phyloP scores from a whole-genome alignment of 73 alveolate genomes.

The Paramecium sonneborni region DNA sequence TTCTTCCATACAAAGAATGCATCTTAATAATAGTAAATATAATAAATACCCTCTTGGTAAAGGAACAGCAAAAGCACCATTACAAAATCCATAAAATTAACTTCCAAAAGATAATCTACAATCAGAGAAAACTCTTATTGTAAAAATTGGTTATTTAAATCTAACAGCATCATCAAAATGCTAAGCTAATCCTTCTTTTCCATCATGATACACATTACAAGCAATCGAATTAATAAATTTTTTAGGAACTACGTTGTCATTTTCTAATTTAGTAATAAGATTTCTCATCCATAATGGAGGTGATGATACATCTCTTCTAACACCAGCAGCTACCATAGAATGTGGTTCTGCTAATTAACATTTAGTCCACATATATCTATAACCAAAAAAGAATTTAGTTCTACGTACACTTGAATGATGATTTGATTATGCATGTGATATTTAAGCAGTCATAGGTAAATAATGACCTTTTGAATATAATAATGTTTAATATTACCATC shows the following conservation, averaged over 20 bases:
- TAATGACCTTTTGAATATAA: slow-evolving; percentile 19
- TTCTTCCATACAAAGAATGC: slow-evolving; percentile 82
- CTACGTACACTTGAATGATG: slow-evolving; percentile 69
- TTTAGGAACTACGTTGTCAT: slow-evolving; percentile 46
- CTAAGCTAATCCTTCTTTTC: slow-evolving; percentile 91
- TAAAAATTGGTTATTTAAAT: slow-evolving; percentile 84
- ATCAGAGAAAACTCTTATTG: slow-evolving; percentile 81
- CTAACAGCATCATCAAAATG: slow-evolving; percentile 94
- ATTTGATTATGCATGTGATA: slow-evolving; percentile 71
- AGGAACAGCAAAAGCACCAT: slow-evolving; percentile 83
- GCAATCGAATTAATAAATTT: slow-evolving; percentile 85
- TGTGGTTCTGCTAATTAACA: slow-evolving; percentile 78
- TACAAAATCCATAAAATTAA: slow-evolving; percentile 82
- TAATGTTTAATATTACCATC: slow-evolving; percentile 53
- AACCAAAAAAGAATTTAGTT: slow-evolving; percentile 87
- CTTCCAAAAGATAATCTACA: slow-evolving; percentile 86
- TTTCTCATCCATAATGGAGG: slow-evolving; percentile 80
- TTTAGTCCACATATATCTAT: slow-evolving; percentile 87
- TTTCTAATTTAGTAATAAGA: neutral
- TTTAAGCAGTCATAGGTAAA: slow-evolving; percentile 83
- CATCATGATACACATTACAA: slow-evolving; percentile 89
- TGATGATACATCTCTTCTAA: slow-evolving; percentile 81
- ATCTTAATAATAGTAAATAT: neutral
- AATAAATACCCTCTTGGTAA: slow-evolving; percentile 78
- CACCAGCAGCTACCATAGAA: slow-evolving; percentile 87